Percentiles rank a stretch among this genome's conserved stretches.
Conservation (phyloP, 495 filamentous ascomycete species). For the Lepidopterella palustris region DNA sequence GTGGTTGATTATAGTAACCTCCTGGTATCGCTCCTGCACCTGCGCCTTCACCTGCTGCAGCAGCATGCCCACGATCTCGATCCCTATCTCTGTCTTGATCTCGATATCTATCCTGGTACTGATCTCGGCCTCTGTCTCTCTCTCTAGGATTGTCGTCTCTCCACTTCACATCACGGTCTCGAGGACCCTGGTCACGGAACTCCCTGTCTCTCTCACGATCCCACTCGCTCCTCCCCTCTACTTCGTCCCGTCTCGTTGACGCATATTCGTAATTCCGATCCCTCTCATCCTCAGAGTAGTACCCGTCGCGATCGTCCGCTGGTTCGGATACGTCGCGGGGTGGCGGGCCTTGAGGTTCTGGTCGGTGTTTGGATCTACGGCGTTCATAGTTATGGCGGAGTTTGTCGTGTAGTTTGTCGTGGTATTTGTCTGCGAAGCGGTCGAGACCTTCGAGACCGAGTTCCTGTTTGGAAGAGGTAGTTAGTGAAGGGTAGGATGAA, state of each 20-base stretch:
- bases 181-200: neutral
- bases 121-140: neutral
- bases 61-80: neutral
- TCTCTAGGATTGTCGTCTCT: neutral
- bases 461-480: constrained; percentile 8
- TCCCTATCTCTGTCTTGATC: neutral
- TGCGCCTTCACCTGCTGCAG: neutral
- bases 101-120: neutral
- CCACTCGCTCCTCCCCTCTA: neutral
- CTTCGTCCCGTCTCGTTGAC: neutral
- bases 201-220: neutral
- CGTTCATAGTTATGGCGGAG: neutral
- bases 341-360: neutral
- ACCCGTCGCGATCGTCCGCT: neutral
- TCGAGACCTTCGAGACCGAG: constrained; percentile 13
- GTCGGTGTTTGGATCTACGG: neutral
- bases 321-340: neutral
- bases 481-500: neutral
- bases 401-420: constrained; percentile 7
- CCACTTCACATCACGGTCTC: neutral
- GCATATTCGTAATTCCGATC: neutral
- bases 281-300: neutral
- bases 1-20: neutral
- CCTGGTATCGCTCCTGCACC: too few species aligned
- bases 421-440: constrained; percentile 1